Conservation (phyloP, 176 grass and related monocot genomes). For the Metroxylon sagu region DNA sequence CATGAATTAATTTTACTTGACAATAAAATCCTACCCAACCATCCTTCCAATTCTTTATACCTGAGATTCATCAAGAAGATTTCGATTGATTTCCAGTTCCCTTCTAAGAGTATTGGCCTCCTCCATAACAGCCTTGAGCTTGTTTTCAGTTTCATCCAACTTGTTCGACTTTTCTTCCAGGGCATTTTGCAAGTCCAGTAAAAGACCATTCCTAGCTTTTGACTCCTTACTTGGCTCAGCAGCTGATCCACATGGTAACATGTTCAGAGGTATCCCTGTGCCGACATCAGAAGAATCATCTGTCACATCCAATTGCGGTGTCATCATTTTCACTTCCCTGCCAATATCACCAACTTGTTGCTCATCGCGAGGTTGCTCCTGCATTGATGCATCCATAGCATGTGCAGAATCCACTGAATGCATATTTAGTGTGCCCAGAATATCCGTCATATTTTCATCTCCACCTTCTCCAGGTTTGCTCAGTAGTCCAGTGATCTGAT, state of each 20-base stretch:
- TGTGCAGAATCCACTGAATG: constrained; percentile 34
- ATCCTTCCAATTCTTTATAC: constrained; percentile 21
- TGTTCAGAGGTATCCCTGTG: constrained; percentile 40
- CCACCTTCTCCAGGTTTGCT: constrained; percentile 74
- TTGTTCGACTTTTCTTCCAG: constrained; percentile 63
- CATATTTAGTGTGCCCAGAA: constrained; percentile 66
- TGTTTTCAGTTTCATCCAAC: constrained; percentile 58
- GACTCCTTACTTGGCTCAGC: constrained; percentile 34
- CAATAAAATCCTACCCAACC: too few species aligned
- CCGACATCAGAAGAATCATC: constrained; percentile 28
- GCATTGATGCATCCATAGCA: constrained; percentile 65
- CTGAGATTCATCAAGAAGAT: constrained; percentile 94
- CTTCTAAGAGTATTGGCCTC: constrained; percentile 54
- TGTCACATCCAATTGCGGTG: not conserved
- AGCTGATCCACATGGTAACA: constrained; percentile 29
- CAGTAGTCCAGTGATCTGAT: constrained; percentile 28
- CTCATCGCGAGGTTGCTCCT: constrained; percentile 41
- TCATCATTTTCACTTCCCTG: constrained; percentile 37
- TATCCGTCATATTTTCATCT: constrained; percentile 91
- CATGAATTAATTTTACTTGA: too few species aligned
- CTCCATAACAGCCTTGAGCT: constrained; percentile 40
- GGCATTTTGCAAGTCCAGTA: constrained; percentile 48
- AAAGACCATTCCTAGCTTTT: constrained; percentile 39
- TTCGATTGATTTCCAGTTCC: constrained; percentile 56
- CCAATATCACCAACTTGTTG: constrained; percentile 38